phyloP scores from a whole-genome alignment of 1,284 basidiomycete species.

The Rugosomyces carneus region DNA sequence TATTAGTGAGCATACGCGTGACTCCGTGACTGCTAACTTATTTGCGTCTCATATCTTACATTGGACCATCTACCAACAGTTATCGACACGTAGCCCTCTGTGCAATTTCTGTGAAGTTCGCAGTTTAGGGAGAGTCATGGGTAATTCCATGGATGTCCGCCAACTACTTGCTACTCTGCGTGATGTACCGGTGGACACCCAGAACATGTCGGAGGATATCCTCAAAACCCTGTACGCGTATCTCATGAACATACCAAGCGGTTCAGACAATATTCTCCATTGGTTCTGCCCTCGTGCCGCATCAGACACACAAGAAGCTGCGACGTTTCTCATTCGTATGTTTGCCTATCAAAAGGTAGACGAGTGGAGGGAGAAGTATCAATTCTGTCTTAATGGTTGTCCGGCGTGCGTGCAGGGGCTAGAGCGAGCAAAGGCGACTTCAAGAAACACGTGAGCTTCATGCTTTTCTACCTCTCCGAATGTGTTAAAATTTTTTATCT shows the following conservation, averaged over 20 bases:
- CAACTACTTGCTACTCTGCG: conserved; percentile 43
- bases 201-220: conserved; percentile 40
- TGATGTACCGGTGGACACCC: conserved; percentile 48
- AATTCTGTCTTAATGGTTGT: conserved; percentile 54
- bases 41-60: too few species aligned
- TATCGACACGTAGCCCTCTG: background rate
- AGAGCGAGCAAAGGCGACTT: conserved; percentile 54
- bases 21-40: background rate
- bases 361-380: conserved; percentile 57
- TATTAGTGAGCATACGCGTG: background rate
- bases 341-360: conserved; percentile 71
- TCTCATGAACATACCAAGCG: conserved; percentile 41
- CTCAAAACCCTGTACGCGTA: conserved; percentile 50
- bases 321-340: conserved; percentile 74
- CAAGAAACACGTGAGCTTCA: conserved; percentile 60
- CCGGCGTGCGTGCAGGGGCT: conserved; percentile 62
- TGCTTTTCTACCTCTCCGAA: background rate
- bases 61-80: background rate
- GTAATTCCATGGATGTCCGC: conserved; percentile 30
- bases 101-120: background rate
- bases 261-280: conserved; percentile 41
- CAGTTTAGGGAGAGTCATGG: conserved; percentile 2
- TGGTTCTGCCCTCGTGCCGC: conserved; percentile 69
- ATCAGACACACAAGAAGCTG: conserved; percentile 48
- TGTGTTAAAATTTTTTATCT: background rate